Conservation (phyloP, 2,329 filamentous ascomycete species). For the Aspergillus brunneoviolaceus region DNA sequence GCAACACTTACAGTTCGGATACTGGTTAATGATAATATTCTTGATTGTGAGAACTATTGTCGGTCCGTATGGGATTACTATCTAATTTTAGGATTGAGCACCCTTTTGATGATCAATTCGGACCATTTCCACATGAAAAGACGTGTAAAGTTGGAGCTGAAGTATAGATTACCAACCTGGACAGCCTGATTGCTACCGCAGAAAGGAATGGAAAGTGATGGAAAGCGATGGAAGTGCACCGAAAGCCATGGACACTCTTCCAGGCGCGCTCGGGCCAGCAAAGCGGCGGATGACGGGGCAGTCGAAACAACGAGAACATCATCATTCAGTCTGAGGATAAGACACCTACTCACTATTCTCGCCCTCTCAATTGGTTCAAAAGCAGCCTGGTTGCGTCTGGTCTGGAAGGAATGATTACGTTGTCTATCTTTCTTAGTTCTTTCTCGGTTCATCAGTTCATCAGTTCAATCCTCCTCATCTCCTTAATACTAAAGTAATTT, state of each 20-base stretch:
- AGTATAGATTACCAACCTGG: slow-evolving; percentile 7
- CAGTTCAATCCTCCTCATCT: not conserved
- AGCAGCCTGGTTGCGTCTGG: not conserved
- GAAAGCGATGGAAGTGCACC: slow-evolving; percentile 34
- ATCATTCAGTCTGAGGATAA: slow-evolving; percentile 8
- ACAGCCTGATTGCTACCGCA: slow-evolving; percentile 17
- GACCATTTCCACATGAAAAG: not conserved
- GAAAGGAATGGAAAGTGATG: slow-evolving; percentile 27
- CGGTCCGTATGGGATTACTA: too few relatives aligned
- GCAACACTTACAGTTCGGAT: too few relatives aligned
- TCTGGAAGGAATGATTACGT: not conserved
- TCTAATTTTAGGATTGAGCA: not conserved
- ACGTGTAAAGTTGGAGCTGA: not conserved
- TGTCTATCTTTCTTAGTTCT: not conserved
- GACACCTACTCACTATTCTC: too few relatives aligned
- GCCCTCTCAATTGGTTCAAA: slow-evolving; percentile 9
- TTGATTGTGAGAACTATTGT: too few relatives aligned
- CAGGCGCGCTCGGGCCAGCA: slow-evolving; percentile 32
- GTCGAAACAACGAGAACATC: slow-evolving; percentile 21
- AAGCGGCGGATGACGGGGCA: slow-evolving; percentile 15
- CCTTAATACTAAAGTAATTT: too few relatives aligned
- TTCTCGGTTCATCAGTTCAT: not conserved
- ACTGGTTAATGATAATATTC: too few relatives aligned
- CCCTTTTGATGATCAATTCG: too few relatives aligned
- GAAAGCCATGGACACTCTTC: slow-evolving; percentile 29